Percentiles rank a stretch among this genome's conserved stretches.
These are phyloP conservation scores for Stenogyne calaminthoides DNA, from an alignment of 305 asterid genomes.

Conservation along the genomic window DNA sequence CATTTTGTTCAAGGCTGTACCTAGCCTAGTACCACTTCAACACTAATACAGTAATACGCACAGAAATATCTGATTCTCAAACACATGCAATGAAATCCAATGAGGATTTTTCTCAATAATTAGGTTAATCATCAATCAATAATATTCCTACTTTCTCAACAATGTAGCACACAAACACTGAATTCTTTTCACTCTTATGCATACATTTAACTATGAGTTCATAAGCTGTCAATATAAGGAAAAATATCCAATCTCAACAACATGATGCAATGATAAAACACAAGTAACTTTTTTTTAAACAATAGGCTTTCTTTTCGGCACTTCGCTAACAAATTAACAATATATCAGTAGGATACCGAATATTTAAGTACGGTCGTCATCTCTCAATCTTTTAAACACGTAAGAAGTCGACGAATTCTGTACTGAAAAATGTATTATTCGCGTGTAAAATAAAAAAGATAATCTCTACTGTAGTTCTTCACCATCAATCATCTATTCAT, in stretches of 20 bases:
- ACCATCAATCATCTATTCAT: slow-evolving; percentile 14
- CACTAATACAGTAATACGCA: no score
- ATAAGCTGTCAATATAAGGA: slow-evolving; percentile 30
- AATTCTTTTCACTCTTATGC: neutral
- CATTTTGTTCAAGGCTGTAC: no score
- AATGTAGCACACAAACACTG: slow-evolving; percentile 23
- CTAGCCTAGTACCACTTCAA: no score
- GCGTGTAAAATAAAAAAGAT: neutral
- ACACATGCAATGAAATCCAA: neutral
- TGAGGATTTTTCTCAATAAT: slow-evolving; percentile 11
- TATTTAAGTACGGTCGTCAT: neutral
- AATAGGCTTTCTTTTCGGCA: neutral
- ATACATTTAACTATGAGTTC: slow-evolving; percentile 36
- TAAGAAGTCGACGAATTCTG: neutral
- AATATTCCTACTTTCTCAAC: slow-evolving; percentile 13
- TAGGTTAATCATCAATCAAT: slow-evolving; percentile 34
- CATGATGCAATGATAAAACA: neutral
- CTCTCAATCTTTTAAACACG: neutral
- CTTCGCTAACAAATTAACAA: neutral
- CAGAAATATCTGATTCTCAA: no score
- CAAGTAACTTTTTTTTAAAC: neutral
- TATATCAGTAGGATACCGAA: neutral
- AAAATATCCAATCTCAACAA: neutral
- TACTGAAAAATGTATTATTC: neutral
- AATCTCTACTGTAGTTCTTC: neutral